phyloP scores from a whole-genome alignment of 768 basidiomycete genomes.

The Mycena haematopus region DNA sequence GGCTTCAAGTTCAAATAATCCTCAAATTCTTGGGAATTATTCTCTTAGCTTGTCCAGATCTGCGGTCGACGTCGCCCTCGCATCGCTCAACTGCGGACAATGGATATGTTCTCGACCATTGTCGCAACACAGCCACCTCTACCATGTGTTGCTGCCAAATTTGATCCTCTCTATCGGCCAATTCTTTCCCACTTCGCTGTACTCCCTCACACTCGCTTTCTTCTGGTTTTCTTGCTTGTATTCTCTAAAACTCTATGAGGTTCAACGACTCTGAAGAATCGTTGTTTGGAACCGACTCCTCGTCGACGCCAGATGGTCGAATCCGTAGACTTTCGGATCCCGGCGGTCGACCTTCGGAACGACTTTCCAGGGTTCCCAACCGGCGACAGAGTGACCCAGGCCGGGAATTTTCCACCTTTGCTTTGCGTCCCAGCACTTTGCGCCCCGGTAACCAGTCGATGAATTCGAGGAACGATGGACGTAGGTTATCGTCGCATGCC shows the following conservation, averaged over 20 bases:
- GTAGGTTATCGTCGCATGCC: conserved; percentile 19
- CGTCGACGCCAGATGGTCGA: conserved; percentile 1
- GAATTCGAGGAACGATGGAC: conserved; percentile 14
- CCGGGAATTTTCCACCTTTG: conserved; percentile 18
- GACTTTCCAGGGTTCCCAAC: conserved; percentile 1
- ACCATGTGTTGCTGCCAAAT: neutral
- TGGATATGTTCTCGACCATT: neutral
- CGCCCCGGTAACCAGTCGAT: conserved; percentile 14
- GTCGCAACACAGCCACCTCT: neutral
- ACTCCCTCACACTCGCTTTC: conserved; percentile 1
- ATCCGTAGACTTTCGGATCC: conserved; percentile 26
- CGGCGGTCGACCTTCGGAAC: conserved; percentile 19
- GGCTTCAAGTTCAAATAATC: too few species aligned
- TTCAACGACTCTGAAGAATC: conserved; percentile 13
- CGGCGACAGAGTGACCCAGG: conserved; percentile 28
- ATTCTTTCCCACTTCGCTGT: neutral
- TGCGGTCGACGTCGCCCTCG: too few species aligned
- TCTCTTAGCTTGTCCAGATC: too few species aligned
- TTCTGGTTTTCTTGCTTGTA: conserved; percentile 1
- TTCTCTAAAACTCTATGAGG: conserved; percentile 5
- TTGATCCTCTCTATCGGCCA: conserved; percentile 5
- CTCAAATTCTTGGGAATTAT: too few species aligned
- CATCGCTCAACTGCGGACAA: too few species aligned
- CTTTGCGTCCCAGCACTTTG: conserved; percentile 12
- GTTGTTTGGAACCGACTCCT: conserved; percentile 3